phyloP scores from a whole-genome alignment of 192 early-diverging fungal species.

The Backusella circina region DNA sequence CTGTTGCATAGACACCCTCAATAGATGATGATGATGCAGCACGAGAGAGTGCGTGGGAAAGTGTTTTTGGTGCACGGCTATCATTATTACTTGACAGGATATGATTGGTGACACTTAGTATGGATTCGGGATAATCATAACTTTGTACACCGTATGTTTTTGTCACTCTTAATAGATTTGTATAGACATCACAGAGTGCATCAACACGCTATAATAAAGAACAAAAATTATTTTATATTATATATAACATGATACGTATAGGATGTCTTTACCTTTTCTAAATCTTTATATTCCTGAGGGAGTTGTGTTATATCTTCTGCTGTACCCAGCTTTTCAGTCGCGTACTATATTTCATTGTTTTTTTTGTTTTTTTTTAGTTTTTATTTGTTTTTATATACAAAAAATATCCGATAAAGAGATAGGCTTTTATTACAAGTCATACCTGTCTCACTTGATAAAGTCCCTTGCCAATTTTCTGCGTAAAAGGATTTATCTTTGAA shows the following conservation, averaged over 20 bases:
- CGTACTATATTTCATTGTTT: constrained; percentile 30
- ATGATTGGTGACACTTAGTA: constrained; percentile 55
- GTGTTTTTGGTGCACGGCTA: neutral
- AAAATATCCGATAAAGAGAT: neutral
- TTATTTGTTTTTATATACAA: neutral
- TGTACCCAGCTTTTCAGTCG: constrained; percentile 68
- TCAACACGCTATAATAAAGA: constrained; percentile 65
- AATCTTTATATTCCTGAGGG: constrained; percentile 81
- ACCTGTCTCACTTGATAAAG: constrained; percentile 42
- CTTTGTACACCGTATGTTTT: constrained; percentile 64
- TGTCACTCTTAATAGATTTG: constrained; percentile 61
- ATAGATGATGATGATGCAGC: neutral
- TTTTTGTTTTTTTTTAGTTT: constrained; percentile 44
- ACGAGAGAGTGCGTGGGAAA: neutral
- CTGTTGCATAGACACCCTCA: constrained; percentile 72
- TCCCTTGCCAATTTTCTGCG: constrained; percentile 37
- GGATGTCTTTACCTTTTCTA: constrained; percentile 66
- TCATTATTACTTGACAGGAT: constrained; percentile 39
- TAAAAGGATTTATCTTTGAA: constrained; percentile 37
- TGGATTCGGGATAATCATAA: constrained; percentile 72
- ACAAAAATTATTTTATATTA: neutral
- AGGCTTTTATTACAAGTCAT: neutral
- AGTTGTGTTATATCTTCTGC: constrained; percentile 82
- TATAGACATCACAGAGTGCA: constrained; percentile 59
- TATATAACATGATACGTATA: neutral